Conservation (phyloP, 257 asterid species). For the Fraxinus anomala region DNA sequence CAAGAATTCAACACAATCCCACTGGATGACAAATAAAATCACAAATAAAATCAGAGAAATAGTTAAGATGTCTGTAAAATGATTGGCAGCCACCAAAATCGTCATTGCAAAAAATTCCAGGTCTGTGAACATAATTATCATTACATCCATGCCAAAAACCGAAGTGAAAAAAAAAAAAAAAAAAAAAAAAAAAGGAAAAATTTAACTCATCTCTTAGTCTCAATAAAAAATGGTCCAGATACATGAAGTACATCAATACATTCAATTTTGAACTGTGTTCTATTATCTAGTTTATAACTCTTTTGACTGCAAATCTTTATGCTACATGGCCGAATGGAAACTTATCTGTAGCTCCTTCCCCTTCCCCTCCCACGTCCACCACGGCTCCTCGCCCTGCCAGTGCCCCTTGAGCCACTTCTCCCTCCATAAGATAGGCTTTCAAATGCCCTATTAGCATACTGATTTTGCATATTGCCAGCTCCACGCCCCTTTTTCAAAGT, state of each 20-base stretch:
- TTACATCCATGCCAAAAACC: not conserved
- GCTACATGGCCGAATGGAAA: slow-evolving; percentile 21
- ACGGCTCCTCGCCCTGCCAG: slow-evolving; percentile 53
- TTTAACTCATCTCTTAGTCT: not conserved
- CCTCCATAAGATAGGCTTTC: slow-evolving; percentile 52
- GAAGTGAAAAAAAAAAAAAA: not conserved
- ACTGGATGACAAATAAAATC: not conserved
- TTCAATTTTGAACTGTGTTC: not conserved
- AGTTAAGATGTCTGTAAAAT: not conserved
- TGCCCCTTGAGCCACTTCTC: slow-evolving; percentile 46
- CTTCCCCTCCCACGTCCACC: slow-evolving; percentile 44
- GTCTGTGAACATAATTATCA: not conserved
- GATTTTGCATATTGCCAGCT: slow-evolving; percentile 45
- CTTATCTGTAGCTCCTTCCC: slow-evolving; percentile 63
- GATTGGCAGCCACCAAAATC: slow-evolving; percentile 1
- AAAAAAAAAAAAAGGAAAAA: not conserved
- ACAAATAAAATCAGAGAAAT: not conserved
- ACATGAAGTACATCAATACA: not conserved
- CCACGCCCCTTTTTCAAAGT: slow-evolving; percentile 69
- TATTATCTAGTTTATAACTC: not conserved
- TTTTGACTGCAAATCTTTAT: not conserved
- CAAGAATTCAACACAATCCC: not conserved
- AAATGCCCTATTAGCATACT: slow-evolving; percentile 40
- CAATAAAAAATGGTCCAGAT: not conserved
- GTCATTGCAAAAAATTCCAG: not conserved